phyloP scores from a whole-genome alignment of 148 eudicot genomes.

The Amaranthus cruentus region DNA sequence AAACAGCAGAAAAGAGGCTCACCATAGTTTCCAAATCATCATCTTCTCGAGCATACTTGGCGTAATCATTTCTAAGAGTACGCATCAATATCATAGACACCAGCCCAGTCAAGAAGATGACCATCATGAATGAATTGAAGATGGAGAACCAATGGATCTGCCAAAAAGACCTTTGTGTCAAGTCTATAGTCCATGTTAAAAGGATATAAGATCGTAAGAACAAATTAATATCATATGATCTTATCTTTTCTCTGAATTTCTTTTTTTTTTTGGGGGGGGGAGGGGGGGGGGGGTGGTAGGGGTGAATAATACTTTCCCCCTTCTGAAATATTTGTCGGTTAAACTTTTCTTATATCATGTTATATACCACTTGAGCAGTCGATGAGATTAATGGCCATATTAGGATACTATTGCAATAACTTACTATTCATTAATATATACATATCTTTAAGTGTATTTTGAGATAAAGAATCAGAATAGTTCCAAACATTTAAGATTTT shows the following conservation, averaged over 20 bases:
- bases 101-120: slow-evolving; percentile 89
- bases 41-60: slow-evolving; percentile 95
- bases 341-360: neutral
- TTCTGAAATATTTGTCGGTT: no score
- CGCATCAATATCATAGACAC: slow-evolving; percentile 96
- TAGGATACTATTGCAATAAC: neutral
- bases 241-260: neutral
- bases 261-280: neutral
- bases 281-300: no score
- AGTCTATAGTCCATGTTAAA: neutral
- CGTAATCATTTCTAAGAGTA: slow-evolving; percentile 93
- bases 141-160: slow-evolving; percentile 99
- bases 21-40: slow-evolving; percentile 93
- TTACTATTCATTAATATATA: neutral
- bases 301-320: no score
- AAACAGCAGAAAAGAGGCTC: slow-evolving; percentile 10
- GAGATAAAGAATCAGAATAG: neutral
- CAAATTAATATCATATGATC: neutral
- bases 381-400: neutral
- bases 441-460: neutral
- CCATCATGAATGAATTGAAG: slow-evolving; percentile 99
- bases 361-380: neutral
- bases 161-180: slow-evolving; percentile 15
- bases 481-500: neutral
- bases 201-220: neutral